Conservation (phyloP, 768 basidiomycete species). For the Boletus speciosus region DNA sequence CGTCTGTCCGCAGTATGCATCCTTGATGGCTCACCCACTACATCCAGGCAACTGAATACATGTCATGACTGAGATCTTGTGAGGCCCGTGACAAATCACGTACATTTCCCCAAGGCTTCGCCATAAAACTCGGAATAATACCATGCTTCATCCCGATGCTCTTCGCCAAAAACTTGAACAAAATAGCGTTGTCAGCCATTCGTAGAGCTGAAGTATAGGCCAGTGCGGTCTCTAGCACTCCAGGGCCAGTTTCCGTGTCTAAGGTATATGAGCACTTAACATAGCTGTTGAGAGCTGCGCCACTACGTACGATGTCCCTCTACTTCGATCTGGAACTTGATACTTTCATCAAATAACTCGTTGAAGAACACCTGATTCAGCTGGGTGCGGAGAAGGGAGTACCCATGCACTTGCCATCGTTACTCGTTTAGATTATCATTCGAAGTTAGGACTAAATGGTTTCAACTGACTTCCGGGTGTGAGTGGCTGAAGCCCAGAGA, state of each 20-base stretch:
- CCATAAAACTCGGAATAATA: constrained; percentile 96
- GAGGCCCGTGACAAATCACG: constrained; percentile 25
- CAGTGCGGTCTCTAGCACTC: constrained; percentile 83
- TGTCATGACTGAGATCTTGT: constrained; percentile 4
- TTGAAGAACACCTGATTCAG: constrained; percentile 88
- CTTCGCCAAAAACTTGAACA: constrained; percentile 93
- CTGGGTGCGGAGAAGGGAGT: constrained; percentile 88
- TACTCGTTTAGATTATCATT: constrained; percentile 1
- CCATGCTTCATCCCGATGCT: constrained; percentile 87
- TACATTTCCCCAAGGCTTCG: constrained; percentile 93
- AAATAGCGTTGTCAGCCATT: constrained; percentile 88
- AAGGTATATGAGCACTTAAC: background rate
- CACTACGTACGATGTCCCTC: constrained; percentile 76
- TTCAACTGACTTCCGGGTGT: constrained; percentile 84
- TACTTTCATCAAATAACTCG: constrained; percentile 75
- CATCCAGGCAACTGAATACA: constrained; percentile 80
- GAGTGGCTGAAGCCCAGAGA: constrained; percentile 66
- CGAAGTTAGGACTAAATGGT: background rate
- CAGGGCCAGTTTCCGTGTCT: constrained; percentile 94
- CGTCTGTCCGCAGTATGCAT: constrained; percentile 10
- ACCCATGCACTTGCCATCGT: constrained; percentile 80
- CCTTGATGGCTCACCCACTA: constrained; percentile 62
- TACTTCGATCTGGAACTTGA: constrained; percentile 70
- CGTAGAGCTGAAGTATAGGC: constrained; percentile 74
- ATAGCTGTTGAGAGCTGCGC: background rate